phyloP scores from a whole-genome alignment of 1,284 basidiomycete species.

The Takashimella tepidaria region DNA sequence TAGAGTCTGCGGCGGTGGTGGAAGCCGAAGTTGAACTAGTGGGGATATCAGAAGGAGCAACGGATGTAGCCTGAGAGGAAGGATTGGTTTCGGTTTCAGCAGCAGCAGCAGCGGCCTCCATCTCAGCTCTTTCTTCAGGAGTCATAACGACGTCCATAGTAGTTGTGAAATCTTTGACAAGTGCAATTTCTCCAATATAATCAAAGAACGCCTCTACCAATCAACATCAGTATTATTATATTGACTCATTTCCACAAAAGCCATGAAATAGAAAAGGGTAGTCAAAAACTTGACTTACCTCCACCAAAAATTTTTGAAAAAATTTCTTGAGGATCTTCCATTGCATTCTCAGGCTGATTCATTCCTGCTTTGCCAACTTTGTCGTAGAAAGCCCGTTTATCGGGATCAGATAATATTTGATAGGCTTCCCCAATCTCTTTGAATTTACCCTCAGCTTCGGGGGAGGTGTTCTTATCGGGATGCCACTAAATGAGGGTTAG shows the following conservation, averaged over 20 bases:
- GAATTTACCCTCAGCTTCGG: constrained; percentile 86
- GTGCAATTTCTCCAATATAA: constrained; percentile 88
- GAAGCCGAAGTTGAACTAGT: constrained; percentile 13
- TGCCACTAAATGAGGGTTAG: constrained; percentile 60
- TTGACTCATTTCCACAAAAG: neutral
- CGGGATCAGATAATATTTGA: constrained; percentile 77
- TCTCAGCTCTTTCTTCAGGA: constrained; percentile 84
- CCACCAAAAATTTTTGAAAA: constrained; percentile 90
- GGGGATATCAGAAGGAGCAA: constrained; percentile 17
- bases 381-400: constrained; percentile 86
- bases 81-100: constrained; percentile 26
- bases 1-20: constrained; percentile 11
- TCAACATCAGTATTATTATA: neutral
- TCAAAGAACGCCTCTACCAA: constrained; percentile 53
- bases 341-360: constrained; percentile 37
- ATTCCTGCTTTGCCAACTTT: constrained; percentile 72
- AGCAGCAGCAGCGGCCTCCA: constrained; percentile 56
- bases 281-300: constrained; percentile 57
- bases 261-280: neutral
- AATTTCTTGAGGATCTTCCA: constrained; percentile 78
- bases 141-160: constrained; percentile 54
- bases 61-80: constrained; percentile 22
- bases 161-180: constrained; percentile 63
- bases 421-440: constrained; percentile 93
- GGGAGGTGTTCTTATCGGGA: constrained; percentile 85